A percentile compares a stretch with the other conserved stretches of the same genome.
Conservation (phyloP, 768 basidiomycete genomes). For the Lactarius hengduanensis region DNA sequence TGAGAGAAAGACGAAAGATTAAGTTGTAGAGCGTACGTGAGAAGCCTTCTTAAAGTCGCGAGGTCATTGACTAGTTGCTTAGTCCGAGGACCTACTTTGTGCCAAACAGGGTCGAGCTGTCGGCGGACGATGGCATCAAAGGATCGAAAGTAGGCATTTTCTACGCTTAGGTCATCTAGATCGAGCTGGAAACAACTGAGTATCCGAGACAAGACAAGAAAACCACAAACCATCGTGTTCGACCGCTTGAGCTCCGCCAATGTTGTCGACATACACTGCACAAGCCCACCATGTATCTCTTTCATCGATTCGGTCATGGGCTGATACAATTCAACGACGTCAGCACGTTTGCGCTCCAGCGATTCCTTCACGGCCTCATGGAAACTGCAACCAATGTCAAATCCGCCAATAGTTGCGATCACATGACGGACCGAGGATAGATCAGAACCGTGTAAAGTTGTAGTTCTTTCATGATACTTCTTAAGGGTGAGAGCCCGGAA, state of each 20-base stretch:
- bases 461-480: slow-evolving; percentile 90
- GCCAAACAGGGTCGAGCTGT: slow-evolving; percentile 94
- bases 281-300: slow-evolving; percentile 89
- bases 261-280: slow-evolving; percentile 92
- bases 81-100: slow-evolving; percentile 90
- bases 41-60: slow-evolving; percentile 75
- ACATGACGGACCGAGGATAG: slow-evolving; percentile 70
- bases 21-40: slow-evolving; percentile 52
- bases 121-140: slow-evolving; percentile 87
- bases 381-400: slow-evolving; percentile 53
- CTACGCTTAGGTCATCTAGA: slow-evolving; percentile 87
- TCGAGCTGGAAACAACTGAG: slow-evolving; percentile 62
- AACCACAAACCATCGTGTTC: slow-evolving; percentile 57
- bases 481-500: slow-evolving; percentile 86
- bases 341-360: slow-evolving; percentile 79
- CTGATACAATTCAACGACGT: slow-evolving; percentile 90
- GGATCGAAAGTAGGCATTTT: slow-evolving; percentile 90
- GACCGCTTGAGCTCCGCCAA: slow-evolving; percentile 87
- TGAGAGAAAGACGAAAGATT: not conserved
- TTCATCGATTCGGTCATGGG: slow-evolving; percentile 81
- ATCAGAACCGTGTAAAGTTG: slow-evolving; percentile 87
- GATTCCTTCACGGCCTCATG: slow-evolving; percentile 84
- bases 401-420: slow-evolving; percentile 6
- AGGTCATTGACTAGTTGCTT: slow-evolving; percentile 91
- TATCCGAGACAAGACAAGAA: not conserved